A percentile compares a stretch with the other conserved stretches of the same genome.
These are phyloP conservation scores for Erysimum pusillum DNA, from an alignment of 441 rosid genomes.

Conservation along the genomic window DNA sequence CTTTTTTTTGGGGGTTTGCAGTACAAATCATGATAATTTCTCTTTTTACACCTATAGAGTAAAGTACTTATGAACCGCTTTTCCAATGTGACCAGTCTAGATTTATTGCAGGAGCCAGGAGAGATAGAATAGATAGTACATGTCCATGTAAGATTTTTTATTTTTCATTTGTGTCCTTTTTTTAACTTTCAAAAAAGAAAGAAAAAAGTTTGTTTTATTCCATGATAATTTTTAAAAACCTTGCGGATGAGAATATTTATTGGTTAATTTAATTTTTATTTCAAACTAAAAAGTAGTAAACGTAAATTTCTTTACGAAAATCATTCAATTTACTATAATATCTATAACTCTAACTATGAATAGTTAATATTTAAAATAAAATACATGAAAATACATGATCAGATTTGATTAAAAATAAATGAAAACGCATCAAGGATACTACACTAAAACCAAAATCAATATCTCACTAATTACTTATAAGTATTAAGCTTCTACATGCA, in stretches of 20 bases:
- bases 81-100: slow-evolving; percentile 38
- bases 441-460: neutral
- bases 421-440: neutral
- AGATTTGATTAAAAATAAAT: neutral
- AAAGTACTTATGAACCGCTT: slow-evolving; percentile 24
- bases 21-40: slow-evolving; percentile 45
- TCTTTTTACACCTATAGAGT: slow-evolving; percentile 23
- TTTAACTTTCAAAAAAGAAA: too few relatives aligned
- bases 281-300: neutral
- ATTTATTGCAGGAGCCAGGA: slow-evolving; percentile 38
- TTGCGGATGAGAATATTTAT: neutral
- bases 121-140: too few relatives aligned
- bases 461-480: neutral
- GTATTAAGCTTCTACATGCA: neutral
- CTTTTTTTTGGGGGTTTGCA: neutral
- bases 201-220: neutral
- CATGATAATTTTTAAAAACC: neutral
- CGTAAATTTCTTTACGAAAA: too few relatives aligned
- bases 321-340: neutral
- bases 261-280: too few relatives aligned
- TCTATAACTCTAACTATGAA: neutral
- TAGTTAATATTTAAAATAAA: neutral
- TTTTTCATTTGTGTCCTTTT: too few relatives aligned
- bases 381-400: neutral
- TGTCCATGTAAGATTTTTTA: slow-evolving; percentile 20